These are phyloP conservation scores for Phytophthora ohioensis DNA, from an alignment of 352 stramenopile species.

Conservation along the genomic window DNA sequence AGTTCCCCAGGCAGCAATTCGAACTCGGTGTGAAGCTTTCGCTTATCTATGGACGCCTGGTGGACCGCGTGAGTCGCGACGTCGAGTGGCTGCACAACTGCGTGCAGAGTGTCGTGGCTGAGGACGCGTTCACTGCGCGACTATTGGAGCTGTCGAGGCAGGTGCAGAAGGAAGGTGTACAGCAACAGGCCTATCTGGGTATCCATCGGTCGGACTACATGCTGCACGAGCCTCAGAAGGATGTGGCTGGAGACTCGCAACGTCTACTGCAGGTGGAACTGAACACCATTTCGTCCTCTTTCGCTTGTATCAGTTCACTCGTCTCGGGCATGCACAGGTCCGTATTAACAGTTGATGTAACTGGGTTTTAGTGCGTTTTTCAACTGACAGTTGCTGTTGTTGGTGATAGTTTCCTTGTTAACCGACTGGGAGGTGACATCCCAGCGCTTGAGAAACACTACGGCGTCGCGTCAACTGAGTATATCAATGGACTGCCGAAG, in stretches of 20 bases:
- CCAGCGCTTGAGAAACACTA: slow-evolving; percentile 66
- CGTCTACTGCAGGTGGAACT: slow-evolving; percentile 96
- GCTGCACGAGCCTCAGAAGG: slow-evolving; percentile 83
- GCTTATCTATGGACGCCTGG: slow-evolving; percentile 75
- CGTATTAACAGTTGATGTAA: neutral
- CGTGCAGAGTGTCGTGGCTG: slow-evolving; percentile 75
- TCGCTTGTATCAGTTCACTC: slow-evolving; percentile 94
- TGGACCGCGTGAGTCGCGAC: slow-evolving; percentile 86
- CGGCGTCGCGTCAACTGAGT: slow-evolving; percentile 46
- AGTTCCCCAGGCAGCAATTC: slow-evolving; percentile 68
- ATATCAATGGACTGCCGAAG: slow-evolving; percentile 53
- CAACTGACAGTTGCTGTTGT: slow-evolving; percentile 1
- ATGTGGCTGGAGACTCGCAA: slow-evolving; percentile 49
- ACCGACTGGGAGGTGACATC: slow-evolving; percentile 57
- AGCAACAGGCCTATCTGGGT: slow-evolving; percentile 88
- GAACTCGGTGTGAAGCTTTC: slow-evolving; percentile 73
- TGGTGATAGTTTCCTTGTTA: slow-evolving; percentile 57
- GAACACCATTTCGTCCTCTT: slow-evolving; percentile 98
- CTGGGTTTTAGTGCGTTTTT: slow-evolving; percentile 40
- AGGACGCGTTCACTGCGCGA: slow-evolving; percentile 88
- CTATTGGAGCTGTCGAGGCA: slow-evolving; percentile 83
- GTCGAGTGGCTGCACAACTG: slow-evolving; percentile 80
- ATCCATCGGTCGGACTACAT: slow-evolving; percentile 97
- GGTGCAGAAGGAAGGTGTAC: slow-evolving; percentile 71
- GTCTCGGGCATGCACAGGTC: slow-evolving; percentile 93